Percentiles rank a stretch among this genome's conserved stretches.
Evolutionary conservation across 2,329 filamentous ascomycete genomes (phyloP).

Genomic region (Epichloe elymi): DNA sequence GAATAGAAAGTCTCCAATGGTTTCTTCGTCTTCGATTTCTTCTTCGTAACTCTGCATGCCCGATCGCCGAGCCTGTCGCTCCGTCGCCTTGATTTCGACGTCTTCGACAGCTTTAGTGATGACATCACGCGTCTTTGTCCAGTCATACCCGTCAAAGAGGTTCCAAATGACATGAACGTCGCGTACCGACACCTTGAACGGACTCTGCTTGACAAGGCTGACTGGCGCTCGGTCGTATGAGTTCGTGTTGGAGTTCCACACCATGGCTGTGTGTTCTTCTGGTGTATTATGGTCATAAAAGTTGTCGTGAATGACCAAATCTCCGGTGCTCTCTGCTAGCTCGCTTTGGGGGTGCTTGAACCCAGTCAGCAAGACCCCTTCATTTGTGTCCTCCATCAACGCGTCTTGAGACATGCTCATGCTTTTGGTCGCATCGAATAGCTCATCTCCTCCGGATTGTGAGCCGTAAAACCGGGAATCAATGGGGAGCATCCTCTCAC

Average conservation of each 20-base stretch:
- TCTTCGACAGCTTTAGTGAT: constrained; percentile 82
- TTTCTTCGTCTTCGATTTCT: constrained; percentile 68
- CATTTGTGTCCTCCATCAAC: constrained; percentile 23
- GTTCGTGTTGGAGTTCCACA: constrained; percentile 70
- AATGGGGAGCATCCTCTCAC: constrained; percentile 23
- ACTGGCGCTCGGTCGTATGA: constrained; percentile 56
- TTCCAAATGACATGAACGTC: constrained; percentile 97
- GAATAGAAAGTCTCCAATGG: constrained; percentile 91
- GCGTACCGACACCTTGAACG: constrained; percentile 64
- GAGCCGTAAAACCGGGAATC: constrained; percentile 37
- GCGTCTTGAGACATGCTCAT: constrained; percentile 17
- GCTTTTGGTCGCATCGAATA: constrained; percentile 33
- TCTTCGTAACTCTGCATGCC: constrained; percentile 49
- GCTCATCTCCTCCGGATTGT: constrained; percentile 28
- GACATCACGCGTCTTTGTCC: constrained; percentile 72
- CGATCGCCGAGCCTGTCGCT: constrained; percentile 49
- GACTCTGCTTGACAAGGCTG: constrained; percentile 48
- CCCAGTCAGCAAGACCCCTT: constrained; percentile 23
- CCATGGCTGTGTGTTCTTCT: constrained; percentile 51
- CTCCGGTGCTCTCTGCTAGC: constrained; percentile 39
- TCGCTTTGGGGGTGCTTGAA: constrained; percentile 16
- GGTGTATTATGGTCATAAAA: constrained; percentile 56
- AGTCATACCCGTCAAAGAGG: constrained; percentile 94
- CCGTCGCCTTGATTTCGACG: constrained; percentile 69
- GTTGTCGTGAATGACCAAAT: constrained; percentile 63